Conservation (phyloP, 2,329 filamentous ascomycete genomes). For the Penicillium brevicompactum region DNA sequence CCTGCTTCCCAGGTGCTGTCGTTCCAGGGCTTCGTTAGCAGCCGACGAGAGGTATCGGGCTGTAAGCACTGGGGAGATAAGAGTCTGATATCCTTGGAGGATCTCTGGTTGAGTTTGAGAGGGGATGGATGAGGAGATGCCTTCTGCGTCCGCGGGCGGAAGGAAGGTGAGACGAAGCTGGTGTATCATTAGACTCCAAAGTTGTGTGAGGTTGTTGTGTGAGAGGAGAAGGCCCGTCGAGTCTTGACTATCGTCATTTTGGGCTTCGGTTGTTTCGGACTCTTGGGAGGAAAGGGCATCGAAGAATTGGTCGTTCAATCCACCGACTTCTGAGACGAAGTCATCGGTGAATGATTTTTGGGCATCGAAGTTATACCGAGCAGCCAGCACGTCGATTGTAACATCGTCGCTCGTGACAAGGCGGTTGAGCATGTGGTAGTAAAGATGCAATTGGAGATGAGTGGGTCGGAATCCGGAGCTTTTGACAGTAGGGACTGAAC, state of each 20-base stretch:
- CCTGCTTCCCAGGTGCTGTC: conserved; percentile 54
- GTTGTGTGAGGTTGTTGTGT: conserved; percentile 60
- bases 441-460: conserved; percentile 84
- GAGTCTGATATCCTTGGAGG: conserved; percentile 40
- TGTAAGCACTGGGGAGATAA: conserved; percentile 48
- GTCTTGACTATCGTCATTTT: conserved; percentile 41
- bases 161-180: conserved; percentile 59
- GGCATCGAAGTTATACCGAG: conserved; percentile 70
- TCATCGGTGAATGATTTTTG: conserved; percentile 71
- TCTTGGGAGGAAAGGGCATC: conserved; percentile 46
- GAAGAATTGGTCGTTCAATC: conserved; percentile 67
- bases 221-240: conserved; percentile 55
- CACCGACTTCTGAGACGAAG: conserved; percentile 75
- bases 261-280: conserved; percentile 29
- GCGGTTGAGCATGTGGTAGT: conserved; percentile 78
- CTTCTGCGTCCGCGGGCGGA: conserved; percentile 18
- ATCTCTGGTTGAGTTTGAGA: conserved; percentile 36
- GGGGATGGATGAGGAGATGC: conserved; percentile 33
- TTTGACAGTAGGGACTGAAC: conserved; percentile 60
- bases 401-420: conserved; percentile 69
- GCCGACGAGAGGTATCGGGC: conserved; percentile 46
- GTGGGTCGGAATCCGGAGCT: conserved; percentile 71
- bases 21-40: conserved; percentile 24
- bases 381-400: conserved; percentile 68
- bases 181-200: conserved; percentile 66